Evolutionary conservation across 306 rosid genomes (phyloP).

Genomic region (Dicorynia guianensis): DNA sequence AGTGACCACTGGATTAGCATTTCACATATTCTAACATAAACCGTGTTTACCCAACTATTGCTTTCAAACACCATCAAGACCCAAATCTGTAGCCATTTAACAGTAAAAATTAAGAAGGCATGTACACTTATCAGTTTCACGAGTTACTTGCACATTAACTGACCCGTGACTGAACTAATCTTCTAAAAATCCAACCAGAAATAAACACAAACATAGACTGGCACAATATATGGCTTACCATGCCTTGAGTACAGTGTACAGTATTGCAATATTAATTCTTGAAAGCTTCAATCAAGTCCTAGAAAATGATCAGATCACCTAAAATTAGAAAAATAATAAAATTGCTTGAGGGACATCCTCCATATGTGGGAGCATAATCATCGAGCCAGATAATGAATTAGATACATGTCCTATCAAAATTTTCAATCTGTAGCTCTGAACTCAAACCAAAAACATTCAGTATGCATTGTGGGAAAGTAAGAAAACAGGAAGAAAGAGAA

Average conservation of each 20-base stretch:
- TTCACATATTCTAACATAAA: not conserved
- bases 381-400: not conserved
- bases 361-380: conserved; percentile 1
- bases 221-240: conserved; percentile 33
- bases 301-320: conserved; percentile 16
- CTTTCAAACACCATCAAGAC: too few species aligned
- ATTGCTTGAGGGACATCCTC: not conserved
- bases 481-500: not conserved
- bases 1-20: not conserved
- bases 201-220: too few species aligned
- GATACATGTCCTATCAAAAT: not conserved
- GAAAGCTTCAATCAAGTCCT: conserved; percentile 42
- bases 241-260: conserved; percentile 7
- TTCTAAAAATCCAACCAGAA: too few species aligned
- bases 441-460: not conserved
- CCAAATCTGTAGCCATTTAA: too few species aligned
- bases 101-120: too few species aligned
- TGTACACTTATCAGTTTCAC: too few species aligned
- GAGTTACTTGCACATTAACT: too few species aligned
- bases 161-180: too few species aligned
- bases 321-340: conserved; percentile 22
- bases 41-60: too few species aligned
- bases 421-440: not conserved
- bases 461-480: not conserved
- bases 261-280: conserved; percentile 24